Conservation (phyloP, 176 grass and related monocot genomes). For the Alloteropsis semialata region DNA sequence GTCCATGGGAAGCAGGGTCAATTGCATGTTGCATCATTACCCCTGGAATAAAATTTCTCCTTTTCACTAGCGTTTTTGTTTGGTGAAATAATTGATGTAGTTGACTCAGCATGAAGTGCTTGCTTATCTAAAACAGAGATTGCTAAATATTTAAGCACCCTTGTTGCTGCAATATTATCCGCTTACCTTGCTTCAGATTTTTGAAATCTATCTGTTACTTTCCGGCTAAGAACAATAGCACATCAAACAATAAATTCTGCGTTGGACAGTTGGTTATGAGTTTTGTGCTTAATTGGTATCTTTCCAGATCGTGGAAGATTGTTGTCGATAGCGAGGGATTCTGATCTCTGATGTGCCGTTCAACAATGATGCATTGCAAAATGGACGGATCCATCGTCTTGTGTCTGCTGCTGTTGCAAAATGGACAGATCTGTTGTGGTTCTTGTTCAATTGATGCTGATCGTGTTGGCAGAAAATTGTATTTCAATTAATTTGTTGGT, state of each 20-base stretch:
- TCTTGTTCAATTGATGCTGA: neutral
- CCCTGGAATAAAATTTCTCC: neutral
- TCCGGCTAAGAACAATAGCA: neutral
- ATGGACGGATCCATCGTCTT: neutral
- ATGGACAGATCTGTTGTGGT: neutral
- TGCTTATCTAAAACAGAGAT: neutral
- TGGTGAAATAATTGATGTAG: neutral
- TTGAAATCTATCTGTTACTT: neutral
- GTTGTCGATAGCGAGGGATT: neutral
- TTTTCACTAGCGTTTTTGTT: neutral
- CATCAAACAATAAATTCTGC: neutral
- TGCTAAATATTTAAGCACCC: neutral
- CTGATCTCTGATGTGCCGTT: neutral
- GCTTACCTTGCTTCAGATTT: neutral
- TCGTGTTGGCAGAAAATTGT: neutral
- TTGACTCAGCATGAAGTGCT: neutral
- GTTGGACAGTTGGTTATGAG: neutral
- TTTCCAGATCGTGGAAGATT: conserved; percentile 24
- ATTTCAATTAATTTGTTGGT: neutral
- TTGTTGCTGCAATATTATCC: neutral
- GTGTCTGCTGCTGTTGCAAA: neutral
- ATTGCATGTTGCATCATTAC: neutral
- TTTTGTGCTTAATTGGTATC: neutral
- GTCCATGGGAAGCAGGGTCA: neutral
- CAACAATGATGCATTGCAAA: neutral